Evolutionary conservation across 1,284 basidiomycete species (phyloP), one percentile per base, ranked within the genome.

Genomic region (Apiotrichum laibachii): DNA sequence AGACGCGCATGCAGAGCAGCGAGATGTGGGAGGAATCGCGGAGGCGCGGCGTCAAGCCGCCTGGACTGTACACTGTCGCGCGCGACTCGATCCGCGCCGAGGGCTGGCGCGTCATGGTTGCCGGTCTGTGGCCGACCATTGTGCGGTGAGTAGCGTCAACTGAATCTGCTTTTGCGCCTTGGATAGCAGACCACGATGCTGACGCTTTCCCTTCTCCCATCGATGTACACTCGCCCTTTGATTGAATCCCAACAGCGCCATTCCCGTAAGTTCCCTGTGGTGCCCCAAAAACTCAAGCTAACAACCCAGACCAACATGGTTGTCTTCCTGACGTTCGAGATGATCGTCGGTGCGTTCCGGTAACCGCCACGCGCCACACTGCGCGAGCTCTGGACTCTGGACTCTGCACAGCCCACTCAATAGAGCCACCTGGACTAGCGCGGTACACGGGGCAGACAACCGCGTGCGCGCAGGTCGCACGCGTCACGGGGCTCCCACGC

Each of bases 1-100:
- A 93, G 79, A 92, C 91, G 8, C 84, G 90, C 2, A 85, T 92
- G 68, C 90, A 94, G 74, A 84, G 66, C 19, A 85, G 72, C 77
- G 82, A 18, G 83, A 81, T 37, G 84, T 82, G 10, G 67, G 79
- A 84, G 59, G 46, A 86, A 86, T 34, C 34, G 34, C 67, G 22
- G 55, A 13, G 33, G 21, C 34, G 34, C 34, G 49, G 49, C 37
- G 19, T 19, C 12, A 57, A 54, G 44, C 50, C 47, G 5, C 57
- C 58, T 1, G 50, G 57, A 1, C 31, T 75, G 49, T 64, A 59
- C 57, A 50, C 54, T 9, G 67, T 71, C 12, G 72, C 67, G 13
- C 39, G 80, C 0, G 67, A 86, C 58, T 87, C 87, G 0, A 87
- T 88, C 64, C 82, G 82, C 16, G 72, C 80, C 8, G 87, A 89